Evolutionary conservation across 2,329 filamentous ascomycete genomes (phyloP).

Genomic region (Cercospora sojina): DNA sequence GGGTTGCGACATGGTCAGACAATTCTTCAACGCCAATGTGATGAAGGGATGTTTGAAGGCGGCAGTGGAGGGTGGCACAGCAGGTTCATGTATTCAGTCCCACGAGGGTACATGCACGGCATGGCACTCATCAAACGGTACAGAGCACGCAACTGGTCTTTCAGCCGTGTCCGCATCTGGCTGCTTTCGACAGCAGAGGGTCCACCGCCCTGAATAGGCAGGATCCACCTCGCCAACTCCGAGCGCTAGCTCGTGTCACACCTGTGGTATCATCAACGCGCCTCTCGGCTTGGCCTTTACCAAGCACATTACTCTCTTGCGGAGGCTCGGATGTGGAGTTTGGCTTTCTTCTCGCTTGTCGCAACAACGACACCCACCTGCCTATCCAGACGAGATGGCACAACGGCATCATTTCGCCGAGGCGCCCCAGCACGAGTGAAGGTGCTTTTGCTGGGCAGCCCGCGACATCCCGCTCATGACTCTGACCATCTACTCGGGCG

Average conservation of each 20-base stretch:
- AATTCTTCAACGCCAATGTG: background rate
- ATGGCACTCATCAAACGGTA: conserved; percentile 1
- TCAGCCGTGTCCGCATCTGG: background rate
- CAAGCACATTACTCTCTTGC: background rate
- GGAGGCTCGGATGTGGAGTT: background rate
- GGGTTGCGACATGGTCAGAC: conserved; percentile 2
- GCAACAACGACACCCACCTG: background rate
- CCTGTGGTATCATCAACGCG: background rate
- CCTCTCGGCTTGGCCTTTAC: background rate
- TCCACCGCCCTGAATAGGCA: background rate
- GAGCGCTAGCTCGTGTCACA: background rate
- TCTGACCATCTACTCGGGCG: background rate
- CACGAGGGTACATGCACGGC: conserved; percentile 2
- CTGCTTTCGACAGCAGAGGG: background rate
- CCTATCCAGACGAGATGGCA: background rate
- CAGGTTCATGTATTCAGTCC: conserved; percentile 12
- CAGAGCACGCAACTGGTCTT: conserved; percentile 2
- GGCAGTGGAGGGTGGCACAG: conserved; percentile 5
- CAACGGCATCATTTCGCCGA: background rate
- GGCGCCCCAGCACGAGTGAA: background rate
- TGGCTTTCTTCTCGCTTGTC: background rate
- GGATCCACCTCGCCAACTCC: conserved; percentile 2
- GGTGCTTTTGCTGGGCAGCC: background rate
- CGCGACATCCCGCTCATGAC: background rate
- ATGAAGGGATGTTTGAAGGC: background rate